Base-by-base conservation (phyloP, 192 early-diverging fungal species). In the Mortierella hygrophila region DNA sequence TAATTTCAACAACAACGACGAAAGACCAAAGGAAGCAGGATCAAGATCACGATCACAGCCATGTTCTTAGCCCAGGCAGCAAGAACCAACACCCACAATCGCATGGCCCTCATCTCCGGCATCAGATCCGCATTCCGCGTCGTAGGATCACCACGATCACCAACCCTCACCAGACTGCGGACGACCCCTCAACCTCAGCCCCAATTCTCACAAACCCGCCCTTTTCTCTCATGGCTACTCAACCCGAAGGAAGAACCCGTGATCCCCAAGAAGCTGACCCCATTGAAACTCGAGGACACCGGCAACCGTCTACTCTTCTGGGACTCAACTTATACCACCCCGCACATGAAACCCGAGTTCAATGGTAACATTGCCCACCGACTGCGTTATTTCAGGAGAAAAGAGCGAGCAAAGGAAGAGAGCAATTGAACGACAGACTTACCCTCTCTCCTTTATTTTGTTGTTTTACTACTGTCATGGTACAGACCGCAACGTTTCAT, bases 191-290 rank as follows among this genome's bases (percentile, higher is more conserved):
- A 29, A 55, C 71, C n/a, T 57, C 38, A 32, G 32, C n/a, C 11
- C n/a, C 54, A 42, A 16, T 65, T 18, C 16, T 40, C 35, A 32
- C 83, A 85, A 6, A 65, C 65, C 15, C 78, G 84, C 18, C 76
- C 84, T 26, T 78, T 86, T 42, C 65, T 86, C 13, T 74, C 78
- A 20, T 86, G 84, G 84, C 68, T 86, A 32, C 74, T 86, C 71
- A 86, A 86, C 52, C 84, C 84, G 52, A 86, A 80, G 15, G 84
- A 86, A 54, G 84, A 86, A 18, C 75, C 79, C 11, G 54, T 86
- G 3, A 13, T 69, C 10, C 79, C 75, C 6, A 86, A 86, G 40
- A 49, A 60, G 35, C 84, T 86, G 52, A 65, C 35, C 4, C 79
- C 79, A 18, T 49, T 86, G 13, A 77, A 78, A 35, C 49, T 86